Conservation (phyloP, 805 yeast genomes). For the Lachancea thermotolerans region DNA sequence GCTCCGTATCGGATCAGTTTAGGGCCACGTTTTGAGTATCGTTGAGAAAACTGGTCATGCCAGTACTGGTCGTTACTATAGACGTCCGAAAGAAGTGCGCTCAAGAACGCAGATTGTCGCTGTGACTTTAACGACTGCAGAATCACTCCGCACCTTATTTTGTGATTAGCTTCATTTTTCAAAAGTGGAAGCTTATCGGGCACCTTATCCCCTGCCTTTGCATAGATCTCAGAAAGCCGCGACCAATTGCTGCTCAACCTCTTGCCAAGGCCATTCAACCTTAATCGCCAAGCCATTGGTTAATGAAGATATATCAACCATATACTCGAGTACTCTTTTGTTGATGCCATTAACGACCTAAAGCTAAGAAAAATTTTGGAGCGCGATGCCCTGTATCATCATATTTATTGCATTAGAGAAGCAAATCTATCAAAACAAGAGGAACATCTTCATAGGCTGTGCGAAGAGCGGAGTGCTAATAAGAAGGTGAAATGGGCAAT, state of each 20-base stretch:
- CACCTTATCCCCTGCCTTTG: constrained; percentile 9
- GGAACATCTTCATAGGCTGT: neutral
- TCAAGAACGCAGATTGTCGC: constrained; percentile 18
- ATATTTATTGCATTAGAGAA: neutral
- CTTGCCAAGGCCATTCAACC: constrained; percentile 1
- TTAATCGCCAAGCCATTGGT: neutral
- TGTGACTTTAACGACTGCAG: constrained; percentile 11
- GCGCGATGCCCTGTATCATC: neutral
- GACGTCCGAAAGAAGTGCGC: constrained; percentile 30
- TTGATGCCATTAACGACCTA: neutral
- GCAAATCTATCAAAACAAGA: neutral
- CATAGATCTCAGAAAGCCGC: constrained; percentile 17
- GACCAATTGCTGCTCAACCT: constrained; percentile 9
- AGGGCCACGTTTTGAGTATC: constrained; percentile 9
- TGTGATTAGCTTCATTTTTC: constrained; percentile 1
- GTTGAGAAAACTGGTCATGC: constrained; percentile 17
- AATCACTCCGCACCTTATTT: constrained; percentile 28
- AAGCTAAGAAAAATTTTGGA: constrained; percentile 1
- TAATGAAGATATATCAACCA: too few relatives aligned
- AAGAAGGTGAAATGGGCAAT: neutral
- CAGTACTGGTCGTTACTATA: constrained; percentile 29
- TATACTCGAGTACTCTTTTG: too few relatives aligned
- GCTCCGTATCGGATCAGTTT: constrained; percentile 20
- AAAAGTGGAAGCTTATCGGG: constrained; percentile 24
- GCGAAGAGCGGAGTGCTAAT: neutral